These are phyloP conservation scores for Eutrema heterophyllum DNA, from an alignment of 345 rosid genomes.

Conservation along the genomic window DNA sequence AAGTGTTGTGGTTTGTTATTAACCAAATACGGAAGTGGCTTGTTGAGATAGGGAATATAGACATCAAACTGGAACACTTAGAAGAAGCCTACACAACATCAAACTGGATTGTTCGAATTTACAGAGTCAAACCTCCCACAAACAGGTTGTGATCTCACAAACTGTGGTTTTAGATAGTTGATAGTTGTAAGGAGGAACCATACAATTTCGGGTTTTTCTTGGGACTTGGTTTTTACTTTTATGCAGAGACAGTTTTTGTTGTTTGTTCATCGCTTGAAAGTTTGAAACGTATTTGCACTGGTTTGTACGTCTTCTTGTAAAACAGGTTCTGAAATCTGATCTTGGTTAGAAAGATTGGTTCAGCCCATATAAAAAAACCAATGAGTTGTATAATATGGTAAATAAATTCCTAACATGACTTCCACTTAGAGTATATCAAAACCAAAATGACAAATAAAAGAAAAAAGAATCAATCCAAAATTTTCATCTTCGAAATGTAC, in stretches of 20 bases:
- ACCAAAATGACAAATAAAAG: too few relatives aligned
- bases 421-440: background rate
- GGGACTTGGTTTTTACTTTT: too few relatives aligned
- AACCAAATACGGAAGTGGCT: too few relatives aligned
- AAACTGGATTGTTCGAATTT: constrained; percentile 97
- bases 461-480: too few relatives aligned
- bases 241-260: too few relatives aligned
- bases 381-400: background rate
- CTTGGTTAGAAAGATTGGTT: background rate
- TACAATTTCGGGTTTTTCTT: too few relatives aligned
- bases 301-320: too few relatives aligned
- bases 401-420: background rate
- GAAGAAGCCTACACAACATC: constrained; percentile 98
- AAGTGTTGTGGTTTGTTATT: too few relatives aligned
- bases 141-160: constrained; percentile 66
- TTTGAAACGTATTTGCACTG: too few relatives aligned
- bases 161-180: constrained; percentile 19
- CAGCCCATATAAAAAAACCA: background rate
- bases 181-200: constrained; percentile 9
- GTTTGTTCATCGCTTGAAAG: too few relatives aligned
- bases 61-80: constrained; percentile 78
- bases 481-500: too few relatives aligned
- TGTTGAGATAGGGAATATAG: constrained; percentile 95
- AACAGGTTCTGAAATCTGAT: background rate
- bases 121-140: constrained; percentile 92